Evolutionary conservation across 768 basidiomycete species (phyloP).

Genomic region (Tricholoma sp.): DNA sequence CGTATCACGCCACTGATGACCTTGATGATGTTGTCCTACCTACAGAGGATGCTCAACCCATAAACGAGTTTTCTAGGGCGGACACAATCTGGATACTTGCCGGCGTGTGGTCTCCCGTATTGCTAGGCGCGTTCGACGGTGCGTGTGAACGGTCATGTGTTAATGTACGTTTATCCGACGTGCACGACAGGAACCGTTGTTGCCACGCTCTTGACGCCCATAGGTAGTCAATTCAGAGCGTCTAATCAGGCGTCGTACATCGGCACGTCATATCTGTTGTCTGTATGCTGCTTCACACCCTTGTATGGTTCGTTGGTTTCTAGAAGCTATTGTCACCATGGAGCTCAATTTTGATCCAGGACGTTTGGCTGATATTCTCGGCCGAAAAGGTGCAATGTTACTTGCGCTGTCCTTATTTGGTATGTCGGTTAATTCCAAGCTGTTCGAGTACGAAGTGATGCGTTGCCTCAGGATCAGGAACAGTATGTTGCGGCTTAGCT

Average conservation of each 20-base stretch:
- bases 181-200: constrained; percentile 67
- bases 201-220: constrained; percentile 78
- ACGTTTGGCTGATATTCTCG: constrained; percentile 79
- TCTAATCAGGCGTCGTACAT: constrained; percentile 82
- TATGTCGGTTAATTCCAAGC: constrained; percentile 22
- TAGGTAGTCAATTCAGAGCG: constrained; percentile 80
- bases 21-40: constrained; percentile 24
- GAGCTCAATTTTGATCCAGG: constrained; percentile 39
- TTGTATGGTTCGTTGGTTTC: constrained; percentile 56
- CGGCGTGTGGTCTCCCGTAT: constrained; percentile 78
- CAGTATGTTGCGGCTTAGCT: constrained; percentile 81
- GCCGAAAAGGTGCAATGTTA: constrained; percentile 84
- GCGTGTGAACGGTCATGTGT: constrained; percentile 17
- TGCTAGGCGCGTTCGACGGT: constrained; percentile 86
- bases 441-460: constrained; percentile 5
- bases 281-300: constrained; percentile 88
- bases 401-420: constrained; percentile 82
- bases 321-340: no score
- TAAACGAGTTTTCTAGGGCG: constrained; percentile 43
- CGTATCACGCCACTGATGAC: constrained; percentile 43
- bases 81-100: constrained; percentile 69
- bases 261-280: constrained; percentile 83
- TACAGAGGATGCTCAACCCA: constrained; percentile 25
- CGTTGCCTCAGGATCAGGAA: constrained; percentile 60
- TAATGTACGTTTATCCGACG: constrained; percentile 6